phyloP scores from a whole-genome alignment of 768 basidiomycete genomes.

The Guyanaporus albipodus region DNA sequence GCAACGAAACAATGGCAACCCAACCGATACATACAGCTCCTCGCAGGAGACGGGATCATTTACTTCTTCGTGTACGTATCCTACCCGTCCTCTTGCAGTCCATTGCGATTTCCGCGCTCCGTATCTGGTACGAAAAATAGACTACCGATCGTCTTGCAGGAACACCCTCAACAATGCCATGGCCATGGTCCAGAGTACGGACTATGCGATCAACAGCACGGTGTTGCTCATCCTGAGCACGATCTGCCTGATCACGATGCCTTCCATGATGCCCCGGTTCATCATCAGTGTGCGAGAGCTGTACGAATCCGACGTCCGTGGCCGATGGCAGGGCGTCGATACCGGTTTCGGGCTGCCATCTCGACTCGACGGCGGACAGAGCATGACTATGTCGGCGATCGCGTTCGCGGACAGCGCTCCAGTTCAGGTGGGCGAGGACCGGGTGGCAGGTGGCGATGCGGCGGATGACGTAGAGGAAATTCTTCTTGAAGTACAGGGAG shows the following conservation, averaged over 20 bases:
- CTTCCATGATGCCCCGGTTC: constrained; percentile 5
- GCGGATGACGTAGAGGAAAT: too few relatives aligned
- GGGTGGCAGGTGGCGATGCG: too few relatives aligned
- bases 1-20: constrained; percentile 3
- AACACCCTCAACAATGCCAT: neutral
- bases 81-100: neutral
- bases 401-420: too few relatives aligned
- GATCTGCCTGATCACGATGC: neutral
- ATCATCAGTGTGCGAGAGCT: constrained; percentile 8
- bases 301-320: neutral
- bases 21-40: constrained; percentile 2
- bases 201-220: neutral
- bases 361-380: too few relatives aligned
- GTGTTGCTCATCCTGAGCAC: neutral
- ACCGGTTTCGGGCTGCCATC: constrained; percentile 9
- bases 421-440: too few relatives aligned
- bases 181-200: neutral
- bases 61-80: constrained; percentile 7
- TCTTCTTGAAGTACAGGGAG: too few relatives aligned
- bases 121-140: too few relatives aligned
- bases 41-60: constrained; percentile 1
- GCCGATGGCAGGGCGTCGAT: neutral
- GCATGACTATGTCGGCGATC: too few relatives aligned
- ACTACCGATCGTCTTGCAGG: neutral
- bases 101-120: too few relatives aligned